Evolutionary conservation across 2,329 filamentous ascomycete genomes (phyloP).

Genomic region (Diaporthe sp.): DNA sequence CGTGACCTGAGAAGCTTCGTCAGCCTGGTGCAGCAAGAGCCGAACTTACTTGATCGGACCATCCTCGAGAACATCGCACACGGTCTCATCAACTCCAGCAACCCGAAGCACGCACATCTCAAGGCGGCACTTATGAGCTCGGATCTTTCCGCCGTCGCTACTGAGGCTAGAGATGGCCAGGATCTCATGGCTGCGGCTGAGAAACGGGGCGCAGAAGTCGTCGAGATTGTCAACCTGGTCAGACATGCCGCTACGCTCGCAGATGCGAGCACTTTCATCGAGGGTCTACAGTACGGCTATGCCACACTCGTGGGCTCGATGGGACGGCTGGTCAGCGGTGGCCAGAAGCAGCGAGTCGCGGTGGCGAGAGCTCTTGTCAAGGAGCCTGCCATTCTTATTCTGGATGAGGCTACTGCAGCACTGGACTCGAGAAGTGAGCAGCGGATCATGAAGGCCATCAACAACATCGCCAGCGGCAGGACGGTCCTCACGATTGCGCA

Average conservation of each 20-base stretch:
- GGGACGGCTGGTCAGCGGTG: conserved; percentile 70
- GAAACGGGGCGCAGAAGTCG: conserved; percentile 43
- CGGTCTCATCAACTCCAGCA: conserved; percentile 55
- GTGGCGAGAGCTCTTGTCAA: conserved; percentile 70
- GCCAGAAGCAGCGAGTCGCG: conserved; percentile 72
- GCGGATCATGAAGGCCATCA: conserved; percentile 65
- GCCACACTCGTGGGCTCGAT: conserved; percentile 66
- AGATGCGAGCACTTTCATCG: conserved; percentile 70
- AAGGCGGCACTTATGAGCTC: conserved; percentile 57
- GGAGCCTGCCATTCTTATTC: conserved; percentile 69
- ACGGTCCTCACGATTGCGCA: conserved; percentile 71
- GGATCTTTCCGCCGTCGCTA: conserved; percentile 60
- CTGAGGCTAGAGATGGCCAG: conserved; percentile 44
- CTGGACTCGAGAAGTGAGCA: conserved; percentile 71
- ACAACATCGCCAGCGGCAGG: conserved; percentile 58
- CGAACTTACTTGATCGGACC: conserved; percentile 52
- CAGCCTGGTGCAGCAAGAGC: conserved; percentile 53
- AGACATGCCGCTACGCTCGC: conserved; percentile 65
- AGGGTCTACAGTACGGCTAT: conserved; percentile 66
- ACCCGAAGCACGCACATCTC: conserved; percentile 52
- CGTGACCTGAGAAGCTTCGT: conserved; percentile 53
- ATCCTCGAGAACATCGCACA: conserved; percentile 60
- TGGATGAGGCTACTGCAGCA: conserved; percentile 74
- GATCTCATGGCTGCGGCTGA: conserved; percentile 45
- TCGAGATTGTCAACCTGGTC: conserved; percentile 62